These are phyloP conservation scores for Achaetomium macrosporum DNA, from an alignment of 2,329 filamentous ascomycete species.

Conservation along the genomic window DNA sequence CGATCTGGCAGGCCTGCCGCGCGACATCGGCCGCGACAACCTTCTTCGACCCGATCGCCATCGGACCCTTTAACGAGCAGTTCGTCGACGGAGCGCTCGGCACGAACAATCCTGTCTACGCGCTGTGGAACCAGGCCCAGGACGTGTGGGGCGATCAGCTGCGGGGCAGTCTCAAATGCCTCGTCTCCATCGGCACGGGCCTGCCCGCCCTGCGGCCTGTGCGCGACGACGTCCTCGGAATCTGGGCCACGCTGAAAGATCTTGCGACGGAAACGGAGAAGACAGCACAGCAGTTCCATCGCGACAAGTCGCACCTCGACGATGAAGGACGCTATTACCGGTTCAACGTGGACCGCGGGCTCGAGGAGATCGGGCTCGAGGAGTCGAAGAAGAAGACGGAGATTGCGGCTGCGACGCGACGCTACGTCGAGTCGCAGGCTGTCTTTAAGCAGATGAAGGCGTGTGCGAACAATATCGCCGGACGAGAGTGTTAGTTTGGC, in stretches of 20 bases:
- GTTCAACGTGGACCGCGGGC: constrained; percentile 38
- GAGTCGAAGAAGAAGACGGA: constrained; percentile 30
- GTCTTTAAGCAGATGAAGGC: constrained; percentile 20
- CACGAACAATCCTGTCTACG: constrained; percentile 39
- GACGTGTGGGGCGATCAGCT: constrained; percentile 31
- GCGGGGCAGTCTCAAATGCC: constrained; percentile 29
- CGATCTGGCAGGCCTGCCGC: constrained; percentile 21
- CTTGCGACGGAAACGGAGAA: constrained; percentile 36
- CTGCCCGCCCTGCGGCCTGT: constrained; percentile 28
- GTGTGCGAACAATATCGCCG: constrained; percentile 17
- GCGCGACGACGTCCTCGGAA: constrained; percentile 25
- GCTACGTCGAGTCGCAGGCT: constrained; percentile 16
- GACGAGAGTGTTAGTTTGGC: constrained; percentile 18
- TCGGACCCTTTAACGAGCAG: constrained; percentile 15
- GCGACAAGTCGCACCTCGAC: constrained; percentile 30
- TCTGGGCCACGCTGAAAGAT: constrained; percentile 26
- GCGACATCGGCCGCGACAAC: constrained; percentile 21
- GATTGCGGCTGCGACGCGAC: constrained; percentile 26
- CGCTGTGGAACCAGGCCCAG: constrained; percentile 36
- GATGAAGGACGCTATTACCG: constrained; percentile 35
- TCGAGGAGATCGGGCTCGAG: constrained; percentile 37
- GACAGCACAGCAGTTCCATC: constrained; percentile 33
- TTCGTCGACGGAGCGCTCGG: constrained; percentile 36
- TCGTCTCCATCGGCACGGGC: constrained; percentile 38
- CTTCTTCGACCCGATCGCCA: constrained; percentile 23